Percentiles rank a stretch among this genome's conserved stretches.
phyloP scores from a whole-genome alignment of 148 eudicot genomes.

The Rhododendron griersonianum region DNA sequence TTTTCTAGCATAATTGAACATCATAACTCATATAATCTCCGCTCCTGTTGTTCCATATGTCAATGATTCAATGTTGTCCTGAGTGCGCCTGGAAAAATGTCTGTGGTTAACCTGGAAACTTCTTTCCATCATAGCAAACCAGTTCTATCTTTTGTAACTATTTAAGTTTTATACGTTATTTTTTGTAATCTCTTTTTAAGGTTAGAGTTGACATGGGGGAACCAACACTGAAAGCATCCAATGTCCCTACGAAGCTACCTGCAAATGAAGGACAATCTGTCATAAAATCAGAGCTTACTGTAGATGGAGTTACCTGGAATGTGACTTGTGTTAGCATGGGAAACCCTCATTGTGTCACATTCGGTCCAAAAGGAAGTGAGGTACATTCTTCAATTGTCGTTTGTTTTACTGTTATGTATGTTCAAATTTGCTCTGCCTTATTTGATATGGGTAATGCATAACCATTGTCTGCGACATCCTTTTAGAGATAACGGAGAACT shows the following conservation, averaged over 20 bases:
- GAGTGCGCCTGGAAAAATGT: not conserved
- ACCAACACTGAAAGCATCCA: constrained; percentile 70
- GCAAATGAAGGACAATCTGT: constrained; percentile 65
- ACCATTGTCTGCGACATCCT: not conserved
- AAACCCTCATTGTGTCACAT: constrained; percentile 94
- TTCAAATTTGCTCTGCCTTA: not conserved
- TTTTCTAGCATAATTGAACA: not conserved
- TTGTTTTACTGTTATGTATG: not conserved
- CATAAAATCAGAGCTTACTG: constrained; percentile 62
- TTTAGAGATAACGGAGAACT: not conserved
- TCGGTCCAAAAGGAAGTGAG: constrained; percentile 63
- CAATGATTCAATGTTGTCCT: not conserved
- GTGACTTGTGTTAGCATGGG: constrained; percentile 99
- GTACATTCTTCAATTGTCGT: constrained; percentile 30
- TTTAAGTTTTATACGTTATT: constrained; percentile 2
- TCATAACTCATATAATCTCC: not conserved
- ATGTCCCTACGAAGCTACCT: constrained; percentile 75
- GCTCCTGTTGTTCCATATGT: not conserved
- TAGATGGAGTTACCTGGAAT: constrained; percentile 76
- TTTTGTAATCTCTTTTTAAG: constrained; percentile 32
- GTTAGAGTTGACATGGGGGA: constrained; percentile 98
- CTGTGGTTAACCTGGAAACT: not conserved
- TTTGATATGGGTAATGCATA: not conserved
- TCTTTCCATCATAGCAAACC: not conserved
- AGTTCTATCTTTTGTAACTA: not conserved